Conservation (phyloP, 257 asterid genomes). For the Ligustrum vulgare region DNA sequence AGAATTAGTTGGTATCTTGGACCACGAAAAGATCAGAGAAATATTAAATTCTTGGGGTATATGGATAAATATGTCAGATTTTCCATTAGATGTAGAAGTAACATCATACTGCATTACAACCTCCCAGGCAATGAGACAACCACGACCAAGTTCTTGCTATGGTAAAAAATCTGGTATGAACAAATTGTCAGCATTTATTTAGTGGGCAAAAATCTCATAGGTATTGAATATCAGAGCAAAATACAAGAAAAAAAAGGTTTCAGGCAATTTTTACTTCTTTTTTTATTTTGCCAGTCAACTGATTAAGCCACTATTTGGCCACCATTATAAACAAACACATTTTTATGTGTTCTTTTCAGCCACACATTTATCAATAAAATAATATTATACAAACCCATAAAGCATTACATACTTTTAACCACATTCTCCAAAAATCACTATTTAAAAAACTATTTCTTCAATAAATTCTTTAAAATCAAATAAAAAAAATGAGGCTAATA, state of each 20-base stretch:
- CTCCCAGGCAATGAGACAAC: background rate
- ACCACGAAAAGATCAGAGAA: background rate
- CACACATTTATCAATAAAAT: too few species aligned
- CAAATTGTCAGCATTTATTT: background rate
- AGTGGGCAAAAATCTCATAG: background rate
- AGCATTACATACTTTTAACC: too few species aligned
- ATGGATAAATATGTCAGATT: background rate
- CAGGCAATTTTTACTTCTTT: background rate
- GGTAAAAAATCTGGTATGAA: background rate
- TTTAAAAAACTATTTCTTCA: too few species aligned
- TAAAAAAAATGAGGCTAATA: background rate
- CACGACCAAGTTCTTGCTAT: background rate
- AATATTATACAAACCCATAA: too few species aligned
- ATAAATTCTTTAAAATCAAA: too few species aligned
- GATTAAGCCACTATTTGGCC: background rate
- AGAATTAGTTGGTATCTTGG: background rate
- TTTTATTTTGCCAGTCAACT: background rate
- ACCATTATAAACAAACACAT: too few species aligned
- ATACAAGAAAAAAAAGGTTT: background rate
- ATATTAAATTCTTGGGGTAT: background rate
- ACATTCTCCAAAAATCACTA: too few species aligned
- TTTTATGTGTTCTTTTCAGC: too few species aligned
- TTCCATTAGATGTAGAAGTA: background rate
- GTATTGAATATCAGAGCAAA: background rate
- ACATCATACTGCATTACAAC: background rate